Evolutionary conservation across 1,284 basidiomycete species (phyloP).

Genomic region (Pascua guehoae): DNA sequence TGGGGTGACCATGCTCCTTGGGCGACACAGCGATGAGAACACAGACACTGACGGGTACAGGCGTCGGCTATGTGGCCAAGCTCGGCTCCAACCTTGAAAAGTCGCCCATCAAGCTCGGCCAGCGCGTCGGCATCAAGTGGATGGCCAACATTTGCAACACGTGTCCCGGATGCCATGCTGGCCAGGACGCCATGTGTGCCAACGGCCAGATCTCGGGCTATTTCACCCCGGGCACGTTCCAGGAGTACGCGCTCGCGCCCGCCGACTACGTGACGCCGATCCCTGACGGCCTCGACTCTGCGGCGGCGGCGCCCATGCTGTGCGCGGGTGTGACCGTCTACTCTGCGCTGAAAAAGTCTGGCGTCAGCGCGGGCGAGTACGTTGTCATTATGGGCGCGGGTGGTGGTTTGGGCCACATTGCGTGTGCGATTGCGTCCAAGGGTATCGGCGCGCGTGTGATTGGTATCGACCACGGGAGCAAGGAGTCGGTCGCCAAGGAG

Average conservation of each 20-base stretch:
- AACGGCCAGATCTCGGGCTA: slow-evolving; percentile 11
- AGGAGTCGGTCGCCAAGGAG: slow-evolving; percentile 61
- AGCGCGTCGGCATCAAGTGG: slow-evolving; percentile 19
- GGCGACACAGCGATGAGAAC: background rate
- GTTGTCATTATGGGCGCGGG: slow-evolving; percentile 60
- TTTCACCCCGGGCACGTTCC: slow-evolving; percentile 71
- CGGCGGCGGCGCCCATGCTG: slow-evolving; percentile 74
- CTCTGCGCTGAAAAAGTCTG: slow-evolving; percentile 72
- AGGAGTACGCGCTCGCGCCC: slow-evolving; percentile 57
- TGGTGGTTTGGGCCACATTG: slow-evolving; percentile 53
- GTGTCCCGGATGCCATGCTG: slow-evolving; percentile 8
- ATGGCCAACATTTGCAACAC: slow-evolving; percentile 8
- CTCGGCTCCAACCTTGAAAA: slow-evolving; percentile 12
- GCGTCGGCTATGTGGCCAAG: slow-evolving; percentile 14
- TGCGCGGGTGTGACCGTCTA: slow-evolving; percentile 64
- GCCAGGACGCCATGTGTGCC: slow-evolving; percentile 8
- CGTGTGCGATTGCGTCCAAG: slow-evolving; percentile 51
- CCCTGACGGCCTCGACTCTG: slow-evolving; percentile 62
- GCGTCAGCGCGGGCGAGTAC: slow-evolving; percentile 67
- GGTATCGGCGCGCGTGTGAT: slow-evolving; percentile 12
- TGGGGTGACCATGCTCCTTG: background rate
- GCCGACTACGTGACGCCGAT: slow-evolving; percentile 69
- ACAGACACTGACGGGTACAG: no score
- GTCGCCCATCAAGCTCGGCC: slow-evolving; percentile 16
- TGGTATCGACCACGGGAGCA: slow-evolving; percentile 18